Evolutionary conservation across 2,329 filamentous ascomycete species (phyloP), one percentile per base, ranked within the genome.

Genomic region (Aspergillus felis): DNA sequence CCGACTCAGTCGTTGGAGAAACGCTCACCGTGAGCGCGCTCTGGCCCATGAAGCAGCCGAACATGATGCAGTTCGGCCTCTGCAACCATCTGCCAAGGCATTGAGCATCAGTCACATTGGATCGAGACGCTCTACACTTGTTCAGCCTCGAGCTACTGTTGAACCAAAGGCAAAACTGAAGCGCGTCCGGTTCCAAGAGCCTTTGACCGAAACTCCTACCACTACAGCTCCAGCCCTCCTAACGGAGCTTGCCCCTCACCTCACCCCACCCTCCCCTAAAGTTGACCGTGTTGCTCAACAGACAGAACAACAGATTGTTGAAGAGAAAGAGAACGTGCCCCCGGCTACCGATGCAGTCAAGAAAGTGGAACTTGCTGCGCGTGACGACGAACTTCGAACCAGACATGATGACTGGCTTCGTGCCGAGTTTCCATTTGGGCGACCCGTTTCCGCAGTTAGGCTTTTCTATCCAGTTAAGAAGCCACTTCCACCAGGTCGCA

Each of bases 391-490:
- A 24, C 3, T 52, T 53, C 53, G 57, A 50, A 41, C 58, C 55
- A 14, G 50, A 51, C 25, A 48, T 22, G 63, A 70, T 41, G 65
- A 68, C 0, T 72, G 66, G 62, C 44, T 55, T 14, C 57, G 61
- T 32, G 57, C 60, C 17, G 58, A 60, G 3, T 50, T 60, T 4
- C 65, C 63, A 2, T 58, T 68, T 24, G 69, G 70, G 17, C 54
- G 55, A 48, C 61, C 70, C 1, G 62, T 72, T 6, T 73, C 71
- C 1, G 70, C 70, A 17, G 71, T 73, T 17, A 62, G 59, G 9
- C 57, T 73, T 3, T 67, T 73, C 35, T 57, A 59, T 17, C 64
- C 67, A 3, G 35, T 54, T 6, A 51, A 49, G 12, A 61, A 53
- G 25, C 64, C 64, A 3, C 53, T 73, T 22, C 70, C 71, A 0